Base-by-base conservation (phyloP, 208 protist genomes). In the Leishmania arabica region DNA sequence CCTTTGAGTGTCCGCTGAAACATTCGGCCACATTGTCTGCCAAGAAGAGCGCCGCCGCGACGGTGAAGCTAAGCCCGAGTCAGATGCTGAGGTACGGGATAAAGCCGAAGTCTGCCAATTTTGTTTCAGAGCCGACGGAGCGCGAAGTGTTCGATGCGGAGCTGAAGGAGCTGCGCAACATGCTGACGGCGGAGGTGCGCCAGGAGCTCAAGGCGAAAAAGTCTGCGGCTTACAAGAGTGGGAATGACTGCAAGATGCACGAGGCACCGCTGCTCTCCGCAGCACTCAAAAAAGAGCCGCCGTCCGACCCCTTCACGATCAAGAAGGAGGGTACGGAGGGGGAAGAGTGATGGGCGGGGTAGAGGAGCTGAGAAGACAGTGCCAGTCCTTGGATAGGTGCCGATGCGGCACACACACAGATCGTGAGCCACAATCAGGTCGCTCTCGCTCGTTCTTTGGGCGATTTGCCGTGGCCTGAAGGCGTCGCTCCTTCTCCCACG, bases 31-130 rank as follows among this genome's bases (percentile, higher is more conserved):
- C 82, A 53, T 51, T 60, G 69, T 11, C 58, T n/a, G 79, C 80
- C 19, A 92, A 88, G 45, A 86, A 84, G 73, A 81, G 75, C 54
- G 73, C 53, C 31, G 27, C 78, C 5, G 45, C 68, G 19, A 85
- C 89, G 31, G 70, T 89, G 31, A 88, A 91, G 65, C 80, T 96
- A 31, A 97, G 94, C 66, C 84, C 83, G 27, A 93, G 88, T 27
- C 90, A 96, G 74, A 93, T 95, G 89, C 86, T 95, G 21, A 88
- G 90, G 64, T 96, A 92, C 78, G 93, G 93, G 8, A 89, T 97
- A 21, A 89, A 93, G 84, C 85, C 66, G 70, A 89, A 90, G 51
- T 80, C 84, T 24, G 71, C 83, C 15, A 87, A 95, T 27, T 94
- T 97, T 78, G 87, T 89, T 40, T 92, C 94, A 21, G 91, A 94